Conservation (phyloP, 164 flowering plant species). For the Malania oleifera region DNA sequence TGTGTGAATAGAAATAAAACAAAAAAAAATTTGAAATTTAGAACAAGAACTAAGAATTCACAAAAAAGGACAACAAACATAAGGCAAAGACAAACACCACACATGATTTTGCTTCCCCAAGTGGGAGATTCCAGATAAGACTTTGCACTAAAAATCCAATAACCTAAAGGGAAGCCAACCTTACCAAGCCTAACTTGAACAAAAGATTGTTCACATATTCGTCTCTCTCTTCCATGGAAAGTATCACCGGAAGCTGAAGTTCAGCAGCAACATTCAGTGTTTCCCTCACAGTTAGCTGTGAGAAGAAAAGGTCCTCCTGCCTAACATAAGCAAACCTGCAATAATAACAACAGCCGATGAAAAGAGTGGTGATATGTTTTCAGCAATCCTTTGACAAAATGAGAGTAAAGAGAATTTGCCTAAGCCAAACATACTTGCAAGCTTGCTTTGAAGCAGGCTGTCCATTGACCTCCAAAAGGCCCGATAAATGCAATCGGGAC, state of each 20-base stretch:
- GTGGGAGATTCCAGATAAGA: background rate
- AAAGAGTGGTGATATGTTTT: background rate
- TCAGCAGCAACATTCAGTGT: conserved; percentile 92
- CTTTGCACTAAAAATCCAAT: background rate
- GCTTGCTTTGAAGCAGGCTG: conserved; percentile 36
- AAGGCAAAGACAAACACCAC: background rate
- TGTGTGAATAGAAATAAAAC: no score
- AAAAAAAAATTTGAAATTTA: background rate
- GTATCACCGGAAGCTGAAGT: conserved; percentile 66
- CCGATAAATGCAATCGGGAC: conserved; percentile 65
- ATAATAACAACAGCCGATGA: background rate
- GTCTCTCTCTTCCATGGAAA: conserved; percentile 62
- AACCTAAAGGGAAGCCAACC: conserved; percentile 9
- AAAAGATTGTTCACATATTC: conserved; percentile 76
- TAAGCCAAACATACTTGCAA: conserved; percentile 44
- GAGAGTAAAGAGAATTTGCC: background rate
- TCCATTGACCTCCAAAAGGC: conserved; percentile 80
- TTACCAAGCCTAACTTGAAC: conserved; percentile 84
- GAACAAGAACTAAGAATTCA: background rate
- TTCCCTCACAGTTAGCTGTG: conserved; percentile 92
- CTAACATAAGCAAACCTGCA: conserved; percentile 84
- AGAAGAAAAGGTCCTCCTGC: conserved; percentile 95
- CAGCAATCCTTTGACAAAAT: background rate
- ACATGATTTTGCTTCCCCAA: background rate
- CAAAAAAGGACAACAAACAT: background rate